These are phyloP conservation scores for Dactylella cylindrospora DNA, from an alignment of 2,329 filamentous ascomycete species.

Conservation along the genomic window DNA sequence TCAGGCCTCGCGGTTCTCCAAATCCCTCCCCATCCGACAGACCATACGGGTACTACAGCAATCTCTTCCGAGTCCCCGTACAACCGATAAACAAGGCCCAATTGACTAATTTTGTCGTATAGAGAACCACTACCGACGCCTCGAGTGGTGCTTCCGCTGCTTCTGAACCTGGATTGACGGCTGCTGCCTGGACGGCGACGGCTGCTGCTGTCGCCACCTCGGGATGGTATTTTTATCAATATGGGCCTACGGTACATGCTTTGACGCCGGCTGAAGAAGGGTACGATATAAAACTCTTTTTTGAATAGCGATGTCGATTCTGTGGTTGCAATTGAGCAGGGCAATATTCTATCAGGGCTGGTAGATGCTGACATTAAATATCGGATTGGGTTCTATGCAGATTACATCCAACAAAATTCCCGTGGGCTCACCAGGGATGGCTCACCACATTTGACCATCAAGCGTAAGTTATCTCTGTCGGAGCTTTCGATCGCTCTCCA, in stretches of 20 bases:
- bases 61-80: constrained; percentile 53
- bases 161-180: constrained; percentile 63
- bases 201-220: constrained; percentile 82
- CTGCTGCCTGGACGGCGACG: constrained; percentile 83
- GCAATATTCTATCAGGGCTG: constrained; percentile 42
- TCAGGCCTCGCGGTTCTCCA: constrained; percentile 40
- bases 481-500: neutral
- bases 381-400: constrained; percentile 58
- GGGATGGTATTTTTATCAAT: constrained; percentile 97
- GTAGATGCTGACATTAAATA: constrained; percentile 43
- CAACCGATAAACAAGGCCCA: constrained; percentile 17
- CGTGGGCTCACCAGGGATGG: constrained; percentile 91
- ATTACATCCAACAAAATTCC: constrained; percentile 87
- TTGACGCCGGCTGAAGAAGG: constrained; percentile 95
- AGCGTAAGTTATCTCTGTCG: constrained; percentile 67
- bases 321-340: constrained; percentile 35
- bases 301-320: constrained; percentile 32
- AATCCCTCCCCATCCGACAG: constrained; percentile 54
- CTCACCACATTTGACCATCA: constrained; percentile 96
- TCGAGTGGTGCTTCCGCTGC: constrained; percentile 32
- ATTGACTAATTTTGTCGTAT: constrained; percentile 29
- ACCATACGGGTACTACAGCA: constrained; percentile 67
- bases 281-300: constrained; percentile 63
- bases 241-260: constrained; percentile 82
- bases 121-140: constrained; percentile 44